Conservation (phyloP, 1,284 basidiomycete genomes). For the Rhodotorula sp. region DNA sequence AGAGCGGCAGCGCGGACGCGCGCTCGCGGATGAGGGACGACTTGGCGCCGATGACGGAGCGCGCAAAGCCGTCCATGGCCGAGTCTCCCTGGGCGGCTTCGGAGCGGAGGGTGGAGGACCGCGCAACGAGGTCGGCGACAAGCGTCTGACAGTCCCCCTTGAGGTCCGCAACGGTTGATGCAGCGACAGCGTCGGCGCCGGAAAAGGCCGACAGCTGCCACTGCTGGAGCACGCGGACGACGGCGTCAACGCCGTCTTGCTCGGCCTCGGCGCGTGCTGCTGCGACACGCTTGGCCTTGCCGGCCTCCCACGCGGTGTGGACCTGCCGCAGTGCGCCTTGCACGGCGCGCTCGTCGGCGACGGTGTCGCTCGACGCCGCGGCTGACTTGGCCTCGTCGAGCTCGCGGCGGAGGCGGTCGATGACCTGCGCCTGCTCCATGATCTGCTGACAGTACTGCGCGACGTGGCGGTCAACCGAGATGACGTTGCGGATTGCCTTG, state of each 20-base stretch:
- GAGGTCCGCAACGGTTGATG: conserved; percentile 11
- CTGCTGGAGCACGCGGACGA: conserved; percentile 15
- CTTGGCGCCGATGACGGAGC: conserved; percentile 7
- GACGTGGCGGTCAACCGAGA: conserved; percentile 88
- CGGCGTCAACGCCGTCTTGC: conserved; percentile 5
- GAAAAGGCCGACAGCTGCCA: conserved; percentile 29
- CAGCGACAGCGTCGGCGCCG: conserved; percentile 5
- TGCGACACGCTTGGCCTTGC: conserved; percentile 11
- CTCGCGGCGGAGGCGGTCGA: conserved; percentile 40
- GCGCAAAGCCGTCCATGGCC: conserved; percentile 23
- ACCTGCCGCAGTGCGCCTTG: conserved; percentile 27
- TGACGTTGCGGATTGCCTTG: conserved; percentile 82
- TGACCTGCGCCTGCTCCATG: conserved; percentile 46
- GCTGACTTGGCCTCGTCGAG: conserved; percentile 25
- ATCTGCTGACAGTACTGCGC: conserved; percentile 66
- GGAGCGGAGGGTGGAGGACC: conserved; percentile 6
- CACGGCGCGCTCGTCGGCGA: conserved; percentile 30
- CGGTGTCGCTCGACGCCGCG: conserved; percentile 19
- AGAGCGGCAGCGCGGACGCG: conserved; percentile 16
- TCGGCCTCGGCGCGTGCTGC: conserved; percentile 21
- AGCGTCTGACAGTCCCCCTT: conserved; percentile 14
- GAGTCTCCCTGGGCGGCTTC: not conserved
- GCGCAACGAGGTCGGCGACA: conserved; percentile 10
- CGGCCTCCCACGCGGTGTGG: conserved; percentile 26
- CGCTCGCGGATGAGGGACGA: conserved; percentile 14